Base-by-base conservation (phyloP, 2,329 filamentous ascomycete genomes). In the Triangularia verruculosa region DNA sequence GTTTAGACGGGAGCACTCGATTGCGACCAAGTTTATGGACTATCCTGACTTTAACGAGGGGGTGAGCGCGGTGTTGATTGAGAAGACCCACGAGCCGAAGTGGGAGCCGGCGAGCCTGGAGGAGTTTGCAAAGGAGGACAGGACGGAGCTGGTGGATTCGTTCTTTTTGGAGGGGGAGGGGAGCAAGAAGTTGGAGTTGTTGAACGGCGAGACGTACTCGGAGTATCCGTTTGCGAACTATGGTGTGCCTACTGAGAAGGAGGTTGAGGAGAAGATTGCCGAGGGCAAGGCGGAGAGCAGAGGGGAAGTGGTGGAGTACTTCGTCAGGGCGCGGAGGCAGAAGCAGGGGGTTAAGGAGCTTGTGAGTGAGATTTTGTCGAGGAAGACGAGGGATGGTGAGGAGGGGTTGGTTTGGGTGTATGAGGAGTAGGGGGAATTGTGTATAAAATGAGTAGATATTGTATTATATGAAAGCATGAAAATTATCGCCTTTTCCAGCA, bases 31-130 rank as follows among this genome's bases (percentile, higher is more conserved):
- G 67, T 98, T 99, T 80, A 98, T 99, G 94, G 83, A 83, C 62
- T 89, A 95, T 75, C 90, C 86, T 4, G 95, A 99, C 77, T 99
- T 99, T 73, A 88, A 88, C 52, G 92, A 96, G 78, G 95, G 95
- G 61, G 94, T 99, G n/a, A 86, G 86, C 59, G 89, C 92, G 24
- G 84, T 89, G 57, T 83, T 99, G 47, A 84, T 95, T 70, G 83
- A 86, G 72, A 92, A 92, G 78, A 71, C n/a, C n/a, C n/a, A 74
- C 17, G 73, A 73, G 70, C 91, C 93, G 1, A 79, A 83, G 66
- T 99, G 95, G 95, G 77, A 89, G 67, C 93, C 93, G 3, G 82
- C 84, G 52, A 86, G 83, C 6, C 82, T 98, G 1, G 82, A 86
- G n/a, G 87, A 89, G 39, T 85, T 96, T 61, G 76, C 81, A 15